These are phyloP conservation scores for Hymenoscyphus scutula DNA, from an alignment of 2,329 filamentous ascomycete genomes.

Conservation along the genomic window DNA sequence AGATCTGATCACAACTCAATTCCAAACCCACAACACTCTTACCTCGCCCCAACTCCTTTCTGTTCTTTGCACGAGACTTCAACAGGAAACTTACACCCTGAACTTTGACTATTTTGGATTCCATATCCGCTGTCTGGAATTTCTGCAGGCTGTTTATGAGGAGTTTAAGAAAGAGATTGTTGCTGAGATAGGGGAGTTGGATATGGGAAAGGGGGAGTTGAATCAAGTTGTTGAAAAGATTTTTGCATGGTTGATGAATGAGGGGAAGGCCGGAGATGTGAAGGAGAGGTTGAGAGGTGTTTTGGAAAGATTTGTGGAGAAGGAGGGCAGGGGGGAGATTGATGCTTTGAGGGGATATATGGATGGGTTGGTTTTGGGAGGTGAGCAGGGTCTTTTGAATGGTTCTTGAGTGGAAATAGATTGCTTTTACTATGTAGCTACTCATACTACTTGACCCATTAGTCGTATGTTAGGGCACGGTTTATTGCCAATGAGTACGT, in stretches of 20 bases:
- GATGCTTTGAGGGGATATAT: background rate
- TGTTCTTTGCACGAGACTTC: constrained; percentile 12
- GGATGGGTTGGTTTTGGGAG: background rate
- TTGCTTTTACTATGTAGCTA: too few relatives aligned
- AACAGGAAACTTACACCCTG: constrained; percentile 18
- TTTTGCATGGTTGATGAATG: background rate
- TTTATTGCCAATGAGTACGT: too few relatives aligned
- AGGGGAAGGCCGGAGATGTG: background rate
- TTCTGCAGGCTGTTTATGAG: constrained; percentile 4
- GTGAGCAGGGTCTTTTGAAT: too few relatives aligned
- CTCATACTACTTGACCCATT: too few relatives aligned
- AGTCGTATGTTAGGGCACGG: too few relatives aligned
- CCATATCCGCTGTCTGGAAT: constrained; percentile 9
- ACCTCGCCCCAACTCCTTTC: constrained; percentile 18
- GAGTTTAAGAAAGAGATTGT: background rate
- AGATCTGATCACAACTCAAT: constrained; percentile 11
- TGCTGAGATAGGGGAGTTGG: too few relatives aligned
- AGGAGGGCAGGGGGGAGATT: background rate
- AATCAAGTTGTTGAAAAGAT: background rate
- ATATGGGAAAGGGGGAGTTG: constrained; percentile 6
- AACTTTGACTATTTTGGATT: constrained; percentile 23
- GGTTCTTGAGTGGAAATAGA: too few relatives aligned
- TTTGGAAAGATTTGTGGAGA: background rate
- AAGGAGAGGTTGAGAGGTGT: background rate
- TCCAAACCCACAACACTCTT: constrained; percentile 12